Conservation (phyloP, 805 yeast species). For the Saturnispora hagleri region DNA sequence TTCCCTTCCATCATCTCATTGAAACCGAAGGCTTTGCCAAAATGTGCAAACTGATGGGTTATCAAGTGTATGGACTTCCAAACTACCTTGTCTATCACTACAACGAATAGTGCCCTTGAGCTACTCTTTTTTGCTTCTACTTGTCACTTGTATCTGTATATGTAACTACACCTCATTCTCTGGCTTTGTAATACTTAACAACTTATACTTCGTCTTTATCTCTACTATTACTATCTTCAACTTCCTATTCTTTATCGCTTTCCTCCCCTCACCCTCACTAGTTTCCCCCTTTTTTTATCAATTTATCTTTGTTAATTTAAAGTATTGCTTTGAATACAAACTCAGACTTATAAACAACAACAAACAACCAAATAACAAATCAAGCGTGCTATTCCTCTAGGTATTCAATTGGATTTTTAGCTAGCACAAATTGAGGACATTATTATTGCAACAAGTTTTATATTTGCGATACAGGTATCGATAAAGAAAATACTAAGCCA, state of each 20-base stretch:
- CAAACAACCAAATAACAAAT: neutral
- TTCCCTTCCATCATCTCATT: slow-evolving; percentile 92
- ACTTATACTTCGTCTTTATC: neutral
- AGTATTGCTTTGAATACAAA: neutral
- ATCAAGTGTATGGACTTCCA: slow-evolving; percentile 87
- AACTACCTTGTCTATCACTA: slow-evolving; percentile 88
- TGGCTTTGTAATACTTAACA: neutral
- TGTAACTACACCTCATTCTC: neutral
- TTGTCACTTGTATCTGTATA: neutral
- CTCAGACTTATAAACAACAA: neutral
- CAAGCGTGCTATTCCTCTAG: neutral
- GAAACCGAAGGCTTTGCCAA: slow-evolving; percentile 99
- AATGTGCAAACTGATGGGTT: slow-evolving; percentile 93
- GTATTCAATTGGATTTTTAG: neutral
- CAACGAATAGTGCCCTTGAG: slow-evolving; percentile 46
- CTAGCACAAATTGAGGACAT: neutral
- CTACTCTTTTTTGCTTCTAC: neutral
- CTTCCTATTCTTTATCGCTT: neutral
- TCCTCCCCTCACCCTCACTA: neutral
- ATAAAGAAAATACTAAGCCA: neutral
- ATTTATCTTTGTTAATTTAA: neutral
- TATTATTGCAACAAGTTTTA: neutral
- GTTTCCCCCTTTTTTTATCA: neutral
- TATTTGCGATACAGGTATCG: neutral
- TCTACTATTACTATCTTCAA: neutral